Base-by-base conservation (phyloP, 116 monocot genomes). In the Thalassia testudinum region DNA sequence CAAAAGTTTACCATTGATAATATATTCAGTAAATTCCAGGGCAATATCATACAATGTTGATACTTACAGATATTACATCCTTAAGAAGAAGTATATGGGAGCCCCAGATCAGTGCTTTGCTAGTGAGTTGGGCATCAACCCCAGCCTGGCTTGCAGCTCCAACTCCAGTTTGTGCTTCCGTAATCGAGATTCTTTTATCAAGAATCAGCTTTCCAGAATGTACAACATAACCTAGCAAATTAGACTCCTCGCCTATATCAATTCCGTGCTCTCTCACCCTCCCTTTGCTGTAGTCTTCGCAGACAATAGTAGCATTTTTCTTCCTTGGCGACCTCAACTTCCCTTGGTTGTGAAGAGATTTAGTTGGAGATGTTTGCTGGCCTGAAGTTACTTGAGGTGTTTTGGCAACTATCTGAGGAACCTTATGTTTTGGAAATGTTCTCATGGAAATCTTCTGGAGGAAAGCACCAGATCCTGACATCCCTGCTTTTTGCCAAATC, bases 31-130 rank as follows among this genome's bases (percentile, higher is more conserved):
- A 60, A 47, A 7, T 29, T n/a, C 1, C 15, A 12, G 16, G 3
- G 14, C 34, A 25, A 24, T 45, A 7, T 14, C 28, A 57, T 26
- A 25, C 20, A 14, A 52, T 14, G 26, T 1, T 15, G 4, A 38
- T 53, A 70, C 95, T 75, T 77, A 97, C 95, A 69, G 95, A 97
- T 65, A 88, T 66, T 11, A 97, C 79, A 70, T 97, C 95, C 42
- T 81, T 70, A 34, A 97, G 84, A 48, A 30, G 38, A 29, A 97
- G 65, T 49, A 78, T 62, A 50, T 72, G 62, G 61, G 81, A 82
- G 63, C 88, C 85, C 95, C 95, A 88, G 52, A 68, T 67, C 53
- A 97, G 25, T 45, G 85, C 85, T 70, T 88, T 88, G 62, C 67
- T 82, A n/a, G 81, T 85, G 48, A 97, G 88, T 68, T 61, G 85